phyloP scores from a whole-genome alignment of 441 rosid species.

The Aquilaria agallochum region DNA sequence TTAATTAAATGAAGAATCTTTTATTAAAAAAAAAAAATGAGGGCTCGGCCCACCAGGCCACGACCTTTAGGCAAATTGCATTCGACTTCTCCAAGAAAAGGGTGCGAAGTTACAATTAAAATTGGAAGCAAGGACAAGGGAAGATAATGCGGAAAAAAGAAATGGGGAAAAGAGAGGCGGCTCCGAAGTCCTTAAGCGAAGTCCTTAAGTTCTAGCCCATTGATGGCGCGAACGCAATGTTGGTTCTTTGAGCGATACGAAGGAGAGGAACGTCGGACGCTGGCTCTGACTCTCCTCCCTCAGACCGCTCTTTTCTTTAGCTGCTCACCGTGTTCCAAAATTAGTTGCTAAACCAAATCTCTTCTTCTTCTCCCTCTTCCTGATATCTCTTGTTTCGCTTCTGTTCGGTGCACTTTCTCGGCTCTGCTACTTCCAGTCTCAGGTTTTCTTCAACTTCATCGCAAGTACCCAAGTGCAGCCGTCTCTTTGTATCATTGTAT shows the following conservation, averaged over 20 bases:
- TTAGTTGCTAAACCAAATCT: neutral
- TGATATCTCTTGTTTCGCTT: neutral
- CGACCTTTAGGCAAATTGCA: no score
- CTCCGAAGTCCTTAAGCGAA: constrained; percentile 16
- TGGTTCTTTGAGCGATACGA: constrained; percentile 2
- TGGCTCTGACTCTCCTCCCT: constrained; percentile 4
- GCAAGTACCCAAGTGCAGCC: constrained; percentile 5
- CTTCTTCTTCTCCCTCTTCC: no score
- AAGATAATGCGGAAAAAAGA: neutral
- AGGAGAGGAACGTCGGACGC: constrained; percentile 1
- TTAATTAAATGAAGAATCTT: no score
- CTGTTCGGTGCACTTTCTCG: neutral
- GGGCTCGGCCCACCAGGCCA: no score
- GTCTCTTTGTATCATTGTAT: constrained; percentile 3
- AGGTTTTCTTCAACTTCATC: constrained; percentile 6
- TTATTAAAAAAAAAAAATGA: no score
- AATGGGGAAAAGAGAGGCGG: neutral
- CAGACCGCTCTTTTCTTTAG: neutral
- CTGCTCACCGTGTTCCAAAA: neutral
- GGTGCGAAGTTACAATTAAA: no score
- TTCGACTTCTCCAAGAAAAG: no score
- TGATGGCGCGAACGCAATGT: constrained; percentile 41
- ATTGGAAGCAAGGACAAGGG: no score
- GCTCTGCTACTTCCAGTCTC: constrained; percentile 20
- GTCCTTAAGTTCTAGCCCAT: no score